Evolutionary conservation across 2,329 filamentous ascomycete species (phyloP), one percentile per base, ranked within the genome.

Genomic region (Cladosporium cucumerinum): DNA sequence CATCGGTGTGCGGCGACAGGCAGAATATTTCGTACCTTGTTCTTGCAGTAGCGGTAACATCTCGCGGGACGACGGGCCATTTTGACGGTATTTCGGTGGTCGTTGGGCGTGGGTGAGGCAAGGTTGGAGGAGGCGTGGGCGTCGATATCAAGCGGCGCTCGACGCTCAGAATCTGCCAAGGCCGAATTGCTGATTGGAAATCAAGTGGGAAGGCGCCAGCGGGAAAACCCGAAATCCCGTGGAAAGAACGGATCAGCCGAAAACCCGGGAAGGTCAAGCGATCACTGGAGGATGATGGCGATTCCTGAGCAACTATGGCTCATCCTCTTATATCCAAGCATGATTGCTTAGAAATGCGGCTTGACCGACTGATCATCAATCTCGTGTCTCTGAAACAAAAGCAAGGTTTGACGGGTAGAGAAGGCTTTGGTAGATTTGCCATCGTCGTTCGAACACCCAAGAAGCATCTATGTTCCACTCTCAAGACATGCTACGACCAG

Each of bases 1-100:
- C 63, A 28, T 60, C 57, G 57, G 57, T 43, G 30, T 46, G 54
- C 52, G 43, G 61, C 61, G 49, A 57, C 23, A 55, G 49, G 36
- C 57, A 54, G 57, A 58, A 18, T 21, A 21, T 18, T 39, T 32
- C 90, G 84, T 81, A 96, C 93, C 93, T 97, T 97, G 90, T 98
- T 99, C 92, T 99, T 99, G 93, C 95, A 99, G 91, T 99, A 99
- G 81, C 95, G 73, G 73, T 77, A 99, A 87, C 95, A 99, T 87
- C 95, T 91, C 80, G 95, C 95, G 81, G 95, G 95, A 91, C 95
- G 93, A 85, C 95, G 93, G 81, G 95, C 95, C 95, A 99, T 99
- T 87, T 89, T 93, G 89, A 89, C 87, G 84, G 86, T 85, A 83
- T 87, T 84, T 80, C 78, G 76, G 75, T 79, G 80, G 79, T 81